These are phyloP conservation scores for Rhizopus delemar DNA, from an alignment of 371 early-diverging fungal genomes.

Conservation along the genomic window DNA sequence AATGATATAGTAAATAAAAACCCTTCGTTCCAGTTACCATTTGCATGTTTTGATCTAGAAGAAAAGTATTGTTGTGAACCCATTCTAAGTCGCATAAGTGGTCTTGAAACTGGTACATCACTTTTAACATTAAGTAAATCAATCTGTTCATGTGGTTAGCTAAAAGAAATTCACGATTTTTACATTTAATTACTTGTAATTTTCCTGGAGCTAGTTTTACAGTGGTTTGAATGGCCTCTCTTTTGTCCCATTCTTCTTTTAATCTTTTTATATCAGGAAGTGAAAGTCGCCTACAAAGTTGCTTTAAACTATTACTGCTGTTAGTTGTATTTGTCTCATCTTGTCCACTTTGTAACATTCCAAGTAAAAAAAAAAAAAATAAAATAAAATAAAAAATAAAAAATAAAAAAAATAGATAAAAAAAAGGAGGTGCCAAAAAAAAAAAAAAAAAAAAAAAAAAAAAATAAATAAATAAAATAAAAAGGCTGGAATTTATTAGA, in stretches of 20 bases:
- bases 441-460: conserved; percentile 2
- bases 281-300: conserved; percentile 25
- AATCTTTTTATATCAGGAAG: conserved; percentile 42
- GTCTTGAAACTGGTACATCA: conserved; percentile 35
- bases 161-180: neutral
- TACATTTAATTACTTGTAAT: conserved; percentile 32
- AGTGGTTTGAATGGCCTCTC: conserved; percentile 29
- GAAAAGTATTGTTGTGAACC: conserved; percentile 49
- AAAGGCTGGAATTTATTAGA: neutral
- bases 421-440: conserved; percentile 4
- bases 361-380: neutral
- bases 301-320: neutral
- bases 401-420: conserved; percentile 9
- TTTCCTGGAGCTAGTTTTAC: conserved; percentile 23
- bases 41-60: conserved; percentile 31
- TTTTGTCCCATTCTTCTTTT: conserved; percentile 35
- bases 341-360: neutral
- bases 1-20: conserved; percentile 45
- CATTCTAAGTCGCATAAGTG: conserved; percentile 47
- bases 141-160: conserved; percentile 23
- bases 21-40: conserved; percentile 55
- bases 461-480: neutral
- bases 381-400: conserved; percentile 1
- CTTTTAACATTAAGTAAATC: conserved; percentile 50
- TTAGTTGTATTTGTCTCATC: neutral